Evolutionary conservation across 2,329 filamentous ascomycete species (phyloP).

Genomic region (Bipolaris gigantea): DNA sequence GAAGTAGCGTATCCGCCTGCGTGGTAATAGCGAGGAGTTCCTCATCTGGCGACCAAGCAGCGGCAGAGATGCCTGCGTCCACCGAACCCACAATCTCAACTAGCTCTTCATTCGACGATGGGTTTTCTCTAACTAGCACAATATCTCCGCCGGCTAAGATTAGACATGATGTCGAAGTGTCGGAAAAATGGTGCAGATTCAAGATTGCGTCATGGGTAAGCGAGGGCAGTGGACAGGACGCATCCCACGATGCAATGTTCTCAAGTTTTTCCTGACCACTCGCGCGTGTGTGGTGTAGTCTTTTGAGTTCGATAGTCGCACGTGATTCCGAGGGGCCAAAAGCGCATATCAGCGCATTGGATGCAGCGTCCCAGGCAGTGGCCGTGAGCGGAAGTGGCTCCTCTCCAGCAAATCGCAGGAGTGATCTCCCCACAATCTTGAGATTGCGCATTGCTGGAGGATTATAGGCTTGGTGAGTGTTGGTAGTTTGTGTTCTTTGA

Average conservation of each 20-base stretch:
- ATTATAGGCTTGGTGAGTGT: conserved; percentile 12
- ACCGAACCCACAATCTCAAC: conserved; percentile 96
- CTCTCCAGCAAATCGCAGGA: conserved; percentile 60
- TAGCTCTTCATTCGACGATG: conserved; percentile 67
- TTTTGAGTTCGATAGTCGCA: conserved; percentile 72
- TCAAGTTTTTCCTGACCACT: conserved; percentile 46
- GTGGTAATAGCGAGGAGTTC: conserved; percentile 86
- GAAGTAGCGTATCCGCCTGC: conserved; percentile 74
- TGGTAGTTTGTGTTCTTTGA: conserved; percentile 8
- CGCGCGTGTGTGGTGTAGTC: conserved; percentile 50
- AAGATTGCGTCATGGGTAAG: conserved; percentile 74
- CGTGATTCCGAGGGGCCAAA: conserved; percentile 76
- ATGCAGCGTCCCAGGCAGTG: conserved; percentile 81
- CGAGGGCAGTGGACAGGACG: conserved; percentile 76
- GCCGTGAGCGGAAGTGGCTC: conserved; percentile 66
- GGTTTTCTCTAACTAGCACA: conserved; percentile 75
- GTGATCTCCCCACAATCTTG: conserved; percentile 70
- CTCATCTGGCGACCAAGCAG: conserved; percentile 93
- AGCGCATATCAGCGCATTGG: conserved; percentile 77
- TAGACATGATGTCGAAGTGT: conserved; percentile 75
- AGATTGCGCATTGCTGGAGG: conserved; percentile 76
- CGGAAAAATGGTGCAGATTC: conserved; percentile 81
- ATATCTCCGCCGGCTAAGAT: conserved; percentile 91
- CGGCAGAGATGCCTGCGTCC: conserved; percentile 85
- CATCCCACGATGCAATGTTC: conserved; percentile 83